Base-by-base conservation (phyloP, 257 asterid genomes). In the Datura wrightii region DNA sequence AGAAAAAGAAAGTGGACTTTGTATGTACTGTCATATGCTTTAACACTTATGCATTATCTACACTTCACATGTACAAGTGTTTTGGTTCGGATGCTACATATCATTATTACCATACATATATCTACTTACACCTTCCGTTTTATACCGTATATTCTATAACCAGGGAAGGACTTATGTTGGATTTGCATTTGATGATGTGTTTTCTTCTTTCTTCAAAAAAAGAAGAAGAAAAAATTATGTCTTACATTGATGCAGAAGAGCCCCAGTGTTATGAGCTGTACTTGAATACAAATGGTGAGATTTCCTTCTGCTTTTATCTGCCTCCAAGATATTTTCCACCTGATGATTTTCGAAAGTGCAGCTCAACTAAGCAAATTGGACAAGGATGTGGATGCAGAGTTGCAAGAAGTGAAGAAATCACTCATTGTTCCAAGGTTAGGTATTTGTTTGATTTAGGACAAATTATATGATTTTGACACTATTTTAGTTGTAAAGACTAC, bases 271-370 rank as follows among this genome's bases (percentile, higher is more conserved):
- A 19, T 60, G 67, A 60, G 15, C 67, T 60, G 39, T 60, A 60
- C 67, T 60, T 60, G 67, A 60, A 60, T 60, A 60, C 67, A 60
- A 60, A 60, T 60, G 15, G 39, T 19, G 67, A 60, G 15, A 60
- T 60, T 4, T 60, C 67, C 67, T 19, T 60, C 67, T 60, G 67
- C 67, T 19, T 60, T 60, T 60, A 60, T 19, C 67, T 24, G 67
- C 0, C 39, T 60, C 67, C 3, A 42, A 42, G 46, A 42, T 60
- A 60, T 60, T 60, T 9, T 19, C 15, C 42, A 63, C 70, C 42
- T 24, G 70, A 63, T 63, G 42, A 63, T 63, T 63, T 63, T 63
- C 18, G 37, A 5, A 62, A 9, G 41, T 31, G 42, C 70, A 63
- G 42, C 41, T 63, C 41, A 41, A 63, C 41, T 37, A 63, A 63